Base-by-base conservation (phyloP, 2,329 filamentous ascomycete genomes). In the Colletotrichum tamarilloi region DNA sequence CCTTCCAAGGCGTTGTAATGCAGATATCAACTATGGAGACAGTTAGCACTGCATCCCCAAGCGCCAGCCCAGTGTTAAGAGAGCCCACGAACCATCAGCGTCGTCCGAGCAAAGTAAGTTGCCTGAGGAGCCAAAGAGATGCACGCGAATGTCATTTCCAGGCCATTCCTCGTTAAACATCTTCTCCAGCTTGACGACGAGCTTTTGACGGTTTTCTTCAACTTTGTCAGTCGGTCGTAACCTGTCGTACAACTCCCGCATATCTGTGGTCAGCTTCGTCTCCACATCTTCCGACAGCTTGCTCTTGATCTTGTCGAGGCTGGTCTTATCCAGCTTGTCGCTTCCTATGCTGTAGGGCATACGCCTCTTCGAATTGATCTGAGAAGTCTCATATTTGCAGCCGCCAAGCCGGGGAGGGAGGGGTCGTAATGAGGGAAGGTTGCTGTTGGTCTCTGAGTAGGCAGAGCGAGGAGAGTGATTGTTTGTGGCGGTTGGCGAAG, bases 111-210 rank as follows among this genome's bases (percentile, higher is more conserved):
- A 98, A 69, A 99, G 86, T 81, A 97, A 86, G 82, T 99, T 99
- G 60, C 97, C 97, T 5, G 97, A 98, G 5, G 97, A 98, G n/a
- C 97, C 97, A 88, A 99, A 99, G 19, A 98, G 91, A 81, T 97
- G 93, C 46, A 98, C 97, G 76, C 90, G 92, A 79, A 98, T 98
- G 74, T 97, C 90, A 78, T 95, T 93, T 1, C 94, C 95, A 1
- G 97, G 97, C 94, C 96, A 99, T 80, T 97, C 92, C 8, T 94
- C 90, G 79, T 97, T 97, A 81, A 99, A 91, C 53, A 98, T 90
- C 76, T 89, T 92, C 83, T 98, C 94, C 78, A 99, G 85, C 84
- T 98, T 99, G 76, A 88, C 86, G n/a, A 98, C 91, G 77, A 99
- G 90, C 78, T 90, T 91, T 76, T 89, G 87, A 73, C 96, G 89